Percentiles rank a stretch among this genome's conserved stretches.
These are phyloP conservation scores for Ustilago esculenta DNA, from an alignment of 1,284 basidiomycete species.

Conservation along the genomic window DNA sequence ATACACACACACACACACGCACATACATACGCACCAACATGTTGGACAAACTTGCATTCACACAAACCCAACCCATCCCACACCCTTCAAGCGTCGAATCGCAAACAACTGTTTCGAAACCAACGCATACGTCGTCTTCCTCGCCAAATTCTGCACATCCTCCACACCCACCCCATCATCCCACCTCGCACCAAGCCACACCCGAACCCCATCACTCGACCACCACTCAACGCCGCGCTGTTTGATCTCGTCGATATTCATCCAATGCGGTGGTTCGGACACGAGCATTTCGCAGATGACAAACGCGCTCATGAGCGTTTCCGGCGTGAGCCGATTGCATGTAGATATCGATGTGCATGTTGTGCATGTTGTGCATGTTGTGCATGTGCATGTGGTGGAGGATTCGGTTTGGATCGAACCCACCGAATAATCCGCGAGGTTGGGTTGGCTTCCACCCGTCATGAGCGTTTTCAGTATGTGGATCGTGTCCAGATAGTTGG, in stretches of 20 bases:
- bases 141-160: conserved; percentile 54
- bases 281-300: conserved; percentile 57
- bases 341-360: too few relatives aligned
- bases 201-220: conserved; percentile 44
- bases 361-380: conserved; percentile 19
- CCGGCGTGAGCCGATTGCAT: conserved; percentile 41
- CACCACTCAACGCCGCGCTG: conserved; percentile 52
- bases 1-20: too few relatives aligned
- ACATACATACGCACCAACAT: too few relatives aligned
- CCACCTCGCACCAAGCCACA: conserved; percentile 30
- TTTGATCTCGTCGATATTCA: conserved; percentile 59
- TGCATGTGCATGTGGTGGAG: conserved; percentile 27
- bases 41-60: background rate
- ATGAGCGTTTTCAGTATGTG: conserved; percentile 35
- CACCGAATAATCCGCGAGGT: conserved; percentile 42
- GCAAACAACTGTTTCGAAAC: conserved; percentile 61
- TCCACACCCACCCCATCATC: conserved; percentile 32
- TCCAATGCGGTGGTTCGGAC: conserved; percentile 40
- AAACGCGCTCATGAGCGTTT: conserved; percentile 53
- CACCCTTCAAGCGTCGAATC: conserved; percentile 41
- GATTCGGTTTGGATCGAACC: conserved; percentile 42
- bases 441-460: conserved; percentile 33
- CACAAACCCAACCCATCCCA: conserved; percentile 44
- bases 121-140: conserved; percentile 62
- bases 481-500: conserved; percentile 54